Conservation (phyloP, 2,329 filamentous ascomycete species). For the Alternaria brassicae region DNA sequence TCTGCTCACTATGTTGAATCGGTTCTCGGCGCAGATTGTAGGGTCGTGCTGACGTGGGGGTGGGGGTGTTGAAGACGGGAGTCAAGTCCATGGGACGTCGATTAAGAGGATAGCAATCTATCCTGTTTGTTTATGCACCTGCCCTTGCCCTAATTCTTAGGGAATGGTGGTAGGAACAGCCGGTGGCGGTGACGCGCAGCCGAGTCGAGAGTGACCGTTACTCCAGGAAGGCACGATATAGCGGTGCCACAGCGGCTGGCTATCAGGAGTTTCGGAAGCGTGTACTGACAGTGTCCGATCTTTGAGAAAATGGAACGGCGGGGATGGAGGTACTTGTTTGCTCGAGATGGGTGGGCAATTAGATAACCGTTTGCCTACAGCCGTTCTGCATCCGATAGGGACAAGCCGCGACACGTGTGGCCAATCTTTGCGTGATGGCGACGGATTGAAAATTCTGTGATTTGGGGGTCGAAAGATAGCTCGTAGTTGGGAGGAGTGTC, state of each 20-base stretch:
- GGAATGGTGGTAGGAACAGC: neutral
- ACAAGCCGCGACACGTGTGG: neutral
- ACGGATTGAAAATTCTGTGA: neutral
- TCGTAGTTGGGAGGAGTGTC: neutral
- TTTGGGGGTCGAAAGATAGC: neutral
- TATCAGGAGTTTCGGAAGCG: neutral
- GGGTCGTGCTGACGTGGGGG: neutral
- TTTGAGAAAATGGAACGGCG: neutral
- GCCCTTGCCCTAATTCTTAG: neutral
- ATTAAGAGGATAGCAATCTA: neutral
- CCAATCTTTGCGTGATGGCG: neutral
- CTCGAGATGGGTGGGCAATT: neutral
- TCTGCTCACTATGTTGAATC: neutral
- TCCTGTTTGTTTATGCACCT: slow-evolving; percentile 15
- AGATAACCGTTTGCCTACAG: neutral
- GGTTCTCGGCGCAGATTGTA: neutral
- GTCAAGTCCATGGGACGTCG: slow-evolving; percentile 6
- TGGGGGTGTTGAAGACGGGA: neutral
- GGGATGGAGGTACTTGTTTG: neutral
- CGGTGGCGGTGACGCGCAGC: neutral
- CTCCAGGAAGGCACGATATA: slow-evolving; percentile 5
- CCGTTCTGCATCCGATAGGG: neutral
- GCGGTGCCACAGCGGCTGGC: slow-evolving; percentile 6
- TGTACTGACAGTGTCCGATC: neutral
- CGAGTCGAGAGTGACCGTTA: slow-evolving; percentile 15